phyloP scores from a whole-genome alignment of 768 basidiomycete genomes.

The Hydnomerulius pinastri region DNA sequence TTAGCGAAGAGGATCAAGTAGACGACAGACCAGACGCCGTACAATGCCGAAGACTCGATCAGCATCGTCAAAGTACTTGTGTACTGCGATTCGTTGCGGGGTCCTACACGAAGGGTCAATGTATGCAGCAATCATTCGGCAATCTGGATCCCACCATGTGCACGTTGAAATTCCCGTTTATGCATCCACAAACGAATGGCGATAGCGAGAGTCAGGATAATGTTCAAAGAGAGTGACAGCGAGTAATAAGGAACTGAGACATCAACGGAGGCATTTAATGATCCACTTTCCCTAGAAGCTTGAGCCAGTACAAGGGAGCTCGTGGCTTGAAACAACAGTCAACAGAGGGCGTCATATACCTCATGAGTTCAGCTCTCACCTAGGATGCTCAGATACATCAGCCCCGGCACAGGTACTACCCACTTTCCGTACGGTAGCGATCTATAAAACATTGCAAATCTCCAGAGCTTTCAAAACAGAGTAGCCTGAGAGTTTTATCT shows the following conservation, averaged over 20 bases:
- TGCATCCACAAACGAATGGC: constrained; percentile 5
- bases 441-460: neutral
- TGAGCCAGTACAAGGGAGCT: neutral
- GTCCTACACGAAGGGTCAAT: too few species aligned
- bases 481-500: too few species aligned
- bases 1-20: constrained; percentile 5
- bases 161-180: neutral
- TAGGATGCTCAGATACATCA: too few species aligned
- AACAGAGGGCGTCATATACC: neutral
- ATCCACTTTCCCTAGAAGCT: neutral
- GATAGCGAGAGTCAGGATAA: constrained; percentile 8
- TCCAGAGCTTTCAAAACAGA: too few species aligned
- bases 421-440: neutral
- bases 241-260: constrained; percentile 8
- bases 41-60: too few species aligned
- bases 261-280: neutral
- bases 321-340: neutral
- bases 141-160: neutral
- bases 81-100: neutral
- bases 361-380: too few species aligned
- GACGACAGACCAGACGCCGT: constrained; percentile 10
- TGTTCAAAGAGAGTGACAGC: constrained; percentile 10
- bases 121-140: neutral
- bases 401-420: neutral
- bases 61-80: constrained; percentile 10